Evolutionary conservation across 768 basidiomycete genomes (phyloP).

Genomic region (Kwoniella europaea): DNA sequence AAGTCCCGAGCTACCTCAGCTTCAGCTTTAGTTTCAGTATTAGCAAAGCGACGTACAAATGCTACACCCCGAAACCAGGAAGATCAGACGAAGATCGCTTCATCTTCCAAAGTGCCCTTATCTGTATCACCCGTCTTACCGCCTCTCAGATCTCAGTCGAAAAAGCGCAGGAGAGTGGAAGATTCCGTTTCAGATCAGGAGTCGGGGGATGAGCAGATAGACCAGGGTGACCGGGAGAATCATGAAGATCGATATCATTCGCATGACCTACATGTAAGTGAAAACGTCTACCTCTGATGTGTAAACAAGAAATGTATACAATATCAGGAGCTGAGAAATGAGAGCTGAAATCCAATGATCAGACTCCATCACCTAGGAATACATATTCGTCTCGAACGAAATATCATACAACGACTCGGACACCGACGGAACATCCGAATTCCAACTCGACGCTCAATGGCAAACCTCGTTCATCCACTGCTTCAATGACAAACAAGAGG

Average conservation of each 20-base stretch:
- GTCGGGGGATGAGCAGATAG: background rate
- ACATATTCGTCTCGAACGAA: background rate
- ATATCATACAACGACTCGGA: background rate
- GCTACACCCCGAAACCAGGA: background rate
- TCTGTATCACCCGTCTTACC: conserved; percentile 14
- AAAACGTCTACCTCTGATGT: background rate
- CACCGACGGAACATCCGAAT: background rate
- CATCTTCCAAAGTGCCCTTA: conserved; percentile 7
- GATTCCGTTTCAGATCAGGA: conserved; percentile 13
- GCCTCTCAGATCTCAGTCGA: conserved; percentile 21
- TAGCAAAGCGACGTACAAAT: background rate
- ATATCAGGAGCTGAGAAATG: no score
- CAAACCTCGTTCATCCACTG: background rate
- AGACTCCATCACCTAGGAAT: background rate
- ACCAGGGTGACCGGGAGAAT: background rate
- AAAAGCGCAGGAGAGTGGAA: conserved; percentile 24
- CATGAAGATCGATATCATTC: background rate
- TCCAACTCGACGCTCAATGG: background rate
- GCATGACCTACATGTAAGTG: background rate
- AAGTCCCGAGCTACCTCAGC: background rate
- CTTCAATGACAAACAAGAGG: conserved; percentile 1
- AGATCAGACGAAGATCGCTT: background rate
- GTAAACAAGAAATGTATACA: no score
- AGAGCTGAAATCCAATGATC: background rate
- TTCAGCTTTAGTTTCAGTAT: background rate